phyloP scores from a whole-genome alignment of 2,329 filamentous ascomycete species.

The Aspergillus nomiae region DNA sequence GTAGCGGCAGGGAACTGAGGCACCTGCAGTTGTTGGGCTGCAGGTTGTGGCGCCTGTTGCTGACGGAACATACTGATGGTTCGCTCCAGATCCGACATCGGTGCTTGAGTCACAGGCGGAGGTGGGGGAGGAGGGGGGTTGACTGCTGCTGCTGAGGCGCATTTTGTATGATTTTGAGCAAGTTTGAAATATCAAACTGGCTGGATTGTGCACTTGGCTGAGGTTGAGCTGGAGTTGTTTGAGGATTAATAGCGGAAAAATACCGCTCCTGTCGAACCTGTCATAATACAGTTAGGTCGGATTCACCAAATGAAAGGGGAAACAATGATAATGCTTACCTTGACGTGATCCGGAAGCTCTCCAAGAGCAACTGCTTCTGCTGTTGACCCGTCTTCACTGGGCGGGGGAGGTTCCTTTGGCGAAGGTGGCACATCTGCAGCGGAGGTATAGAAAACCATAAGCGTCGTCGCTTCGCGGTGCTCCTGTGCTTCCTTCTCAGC shows the following conservation, averaged over 20 bases:
- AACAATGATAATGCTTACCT: conserved; percentile 29
- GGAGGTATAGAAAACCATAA: conserved; percentile 52
- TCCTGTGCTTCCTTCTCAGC: conserved; percentile 48
- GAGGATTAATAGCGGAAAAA: conserved; percentile 38
- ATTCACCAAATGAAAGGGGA: not conserved
- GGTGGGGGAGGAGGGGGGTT: conserved; percentile 32
- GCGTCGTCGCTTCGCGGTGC: conserved; percentile 48
- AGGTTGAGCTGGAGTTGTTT: conserved; percentile 26
- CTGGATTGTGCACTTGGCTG: conserved; percentile 25
- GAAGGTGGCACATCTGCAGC: conserved; percentile 48
- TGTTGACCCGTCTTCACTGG: conserved; percentile 38
- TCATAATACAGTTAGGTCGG: conserved; percentile 15
- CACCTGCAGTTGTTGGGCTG: conserved; percentile 29
- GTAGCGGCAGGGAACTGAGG: conserved; percentile 29
- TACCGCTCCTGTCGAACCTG: conserved; percentile 47
- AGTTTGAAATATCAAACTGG: conserved; percentile 41
- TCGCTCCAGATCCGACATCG: conserved; percentile 33
- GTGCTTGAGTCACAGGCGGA: conserved; percentile 21
- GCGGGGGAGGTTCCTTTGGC: conserved; percentile 49
- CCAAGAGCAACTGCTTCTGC: conserved; percentile 45
- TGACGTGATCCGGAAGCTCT: conserved; percentile 43
- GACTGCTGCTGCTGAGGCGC: conserved; percentile 33
- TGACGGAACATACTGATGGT: conserved; percentile 45
- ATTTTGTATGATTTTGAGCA: conserved; percentile 45
- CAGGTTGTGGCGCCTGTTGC: conserved; percentile 25